Conservation (phyloP, 768 basidiomycete species). For the Auriscalpium microsporum region DNA sequence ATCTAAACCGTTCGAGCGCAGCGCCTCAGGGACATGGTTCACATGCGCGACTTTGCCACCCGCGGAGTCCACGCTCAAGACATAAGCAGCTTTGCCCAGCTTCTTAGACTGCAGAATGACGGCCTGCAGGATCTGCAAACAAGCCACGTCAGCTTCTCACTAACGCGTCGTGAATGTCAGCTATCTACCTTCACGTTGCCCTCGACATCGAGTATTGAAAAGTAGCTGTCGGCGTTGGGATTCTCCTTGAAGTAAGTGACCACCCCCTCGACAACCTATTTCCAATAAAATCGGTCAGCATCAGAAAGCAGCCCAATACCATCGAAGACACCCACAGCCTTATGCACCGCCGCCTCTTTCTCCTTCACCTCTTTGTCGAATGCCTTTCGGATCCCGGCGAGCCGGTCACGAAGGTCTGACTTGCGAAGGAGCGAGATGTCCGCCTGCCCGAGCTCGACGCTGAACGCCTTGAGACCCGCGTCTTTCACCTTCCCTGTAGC, state of each 20-base stretch:
- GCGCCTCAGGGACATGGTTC: conserved; percentile 65
- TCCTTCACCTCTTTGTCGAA: conserved; percentile 84
- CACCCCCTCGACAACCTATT: conserved; percentile 63
- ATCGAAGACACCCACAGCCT: conserved; percentile 43
- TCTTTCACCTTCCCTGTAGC: conserved; percentile 78
- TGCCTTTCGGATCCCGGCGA: conserved; percentile 64
- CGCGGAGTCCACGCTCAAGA: conserved; percentile 71
- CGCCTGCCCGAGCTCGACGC: conserved; percentile 74
- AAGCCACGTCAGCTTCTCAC: neutral
- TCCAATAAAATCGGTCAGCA: no score
- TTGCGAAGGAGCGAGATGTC: conserved; percentile 86
- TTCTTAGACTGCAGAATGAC: conserved; percentile 74
- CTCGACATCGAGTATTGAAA: conserved; percentile 64
- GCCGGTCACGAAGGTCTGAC: conserved; percentile 66
- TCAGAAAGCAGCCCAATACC: no score
- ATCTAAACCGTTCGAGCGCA: conserved; percentile 61
- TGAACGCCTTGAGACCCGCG: conserved; percentile 72
- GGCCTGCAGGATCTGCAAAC: conserved; percentile 57
- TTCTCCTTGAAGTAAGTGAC: conserved; percentile 71
- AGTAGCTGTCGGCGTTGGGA: conserved; percentile 57
- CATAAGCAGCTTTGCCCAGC: conserved; percentile 75
- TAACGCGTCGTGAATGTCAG: neutral
- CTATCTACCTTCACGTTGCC: conserved; percentile 74
- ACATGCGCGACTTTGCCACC: conserved; percentile 77
- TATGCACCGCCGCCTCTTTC: conserved; percentile 64